Base-by-base conservation (phyloP, 2,329 filamentous ascomycete species). In the Colletotrichum plurivorum region DNA sequence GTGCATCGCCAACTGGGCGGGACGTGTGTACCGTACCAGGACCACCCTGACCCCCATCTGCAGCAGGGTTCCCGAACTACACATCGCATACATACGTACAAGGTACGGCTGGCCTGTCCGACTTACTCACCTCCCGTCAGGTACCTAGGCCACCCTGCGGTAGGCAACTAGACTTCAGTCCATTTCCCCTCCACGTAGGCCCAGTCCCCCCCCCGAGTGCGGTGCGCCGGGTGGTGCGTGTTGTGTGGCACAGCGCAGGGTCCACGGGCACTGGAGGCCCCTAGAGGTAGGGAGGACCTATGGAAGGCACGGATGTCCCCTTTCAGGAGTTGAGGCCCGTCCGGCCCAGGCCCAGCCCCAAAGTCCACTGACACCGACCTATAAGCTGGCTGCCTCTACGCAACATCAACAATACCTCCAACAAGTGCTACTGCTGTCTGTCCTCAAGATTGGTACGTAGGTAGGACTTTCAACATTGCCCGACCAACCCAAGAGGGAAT, bases 221-320 rank as follows among this genome's bases (percentile, higher is more conserved):
- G 63, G 60, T 64, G 53, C 27, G 36, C 65, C 48, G 4, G 22
- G 60, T 43, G 60, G 60, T 57, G 48, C 61, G 61, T 68, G 65
- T 65, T 46, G 65, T 46, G 45, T 59, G 60, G 61, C 60, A 68
- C 54, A 68, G 65, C 54, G 48, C 49, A 20, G 22, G 27, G 36
- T 36, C 18, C 13, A n/a, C 53, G 57, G 10, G 18, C 22, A 36
- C 55, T n/a, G 27, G 18, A 7, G 22, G 51, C 25, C 16, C 6
- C 22, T 46, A 15, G 43, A 46, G 13, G 43, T 10, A 36, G 31
- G 31, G 31, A 4, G 31, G 31, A 36, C 10, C 10, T 8, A 10
- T 36, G 31, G 31, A 36, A 36, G 49, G 43, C 25, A 46, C 59
- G 49, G 59, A 39, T 55, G 59, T 27, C 15, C n/a, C 59, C 46